Conservation (phyloP, 768 basidiomycete genomes). For the Kwoniella sp. region DNA sequence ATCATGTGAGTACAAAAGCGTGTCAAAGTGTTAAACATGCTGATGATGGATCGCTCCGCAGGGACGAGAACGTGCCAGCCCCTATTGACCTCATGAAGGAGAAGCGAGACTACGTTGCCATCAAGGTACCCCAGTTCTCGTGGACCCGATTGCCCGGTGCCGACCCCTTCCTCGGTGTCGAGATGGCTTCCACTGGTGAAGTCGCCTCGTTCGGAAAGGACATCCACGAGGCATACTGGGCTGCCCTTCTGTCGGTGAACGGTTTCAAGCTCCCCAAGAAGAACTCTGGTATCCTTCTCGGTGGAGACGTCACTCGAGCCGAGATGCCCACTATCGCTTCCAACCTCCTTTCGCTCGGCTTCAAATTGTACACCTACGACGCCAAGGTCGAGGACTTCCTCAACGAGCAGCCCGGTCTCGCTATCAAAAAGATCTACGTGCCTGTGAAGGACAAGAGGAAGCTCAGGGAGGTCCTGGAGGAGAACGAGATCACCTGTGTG, state of each 20-base stretch:
- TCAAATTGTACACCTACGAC: conserved; percentile 69
- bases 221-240: conserved; percentile 72
- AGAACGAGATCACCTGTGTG: conserved; percentile 89
- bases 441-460: conserved; percentile 94
- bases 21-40: not conserved
- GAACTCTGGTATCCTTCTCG: conserved; percentile 82
- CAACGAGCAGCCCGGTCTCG: conserved; percentile 72
- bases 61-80: conserved; percentile 69
- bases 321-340: conserved; percentile 82
- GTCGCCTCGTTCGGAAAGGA: conserved; percentile 93
- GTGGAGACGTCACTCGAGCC: conserved; percentile 80
- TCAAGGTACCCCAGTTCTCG: conserved; percentile 97
- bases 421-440: conserved; percentile 81
- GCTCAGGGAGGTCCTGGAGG: conserved; percentile 75
- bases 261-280: conserved; percentile 87
- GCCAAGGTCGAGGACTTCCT: conserved; percentile 71
- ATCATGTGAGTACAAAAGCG: conserved; percentile 27
- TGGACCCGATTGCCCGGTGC: conserved; percentile 96
- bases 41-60: conserved; percentile 55
- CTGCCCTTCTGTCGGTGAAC: conserved; percentile 79
- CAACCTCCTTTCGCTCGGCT: conserved; percentile 75
- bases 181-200: conserved; percentile 98
- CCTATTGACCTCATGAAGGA: conserved; percentile 87
- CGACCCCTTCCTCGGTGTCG: conserved; percentile 93
- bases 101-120: conserved; percentile 81